Evolutionary conservation across 208 protist species (phyloP).

Genomic region (Borovskyia barvae): DNA sequence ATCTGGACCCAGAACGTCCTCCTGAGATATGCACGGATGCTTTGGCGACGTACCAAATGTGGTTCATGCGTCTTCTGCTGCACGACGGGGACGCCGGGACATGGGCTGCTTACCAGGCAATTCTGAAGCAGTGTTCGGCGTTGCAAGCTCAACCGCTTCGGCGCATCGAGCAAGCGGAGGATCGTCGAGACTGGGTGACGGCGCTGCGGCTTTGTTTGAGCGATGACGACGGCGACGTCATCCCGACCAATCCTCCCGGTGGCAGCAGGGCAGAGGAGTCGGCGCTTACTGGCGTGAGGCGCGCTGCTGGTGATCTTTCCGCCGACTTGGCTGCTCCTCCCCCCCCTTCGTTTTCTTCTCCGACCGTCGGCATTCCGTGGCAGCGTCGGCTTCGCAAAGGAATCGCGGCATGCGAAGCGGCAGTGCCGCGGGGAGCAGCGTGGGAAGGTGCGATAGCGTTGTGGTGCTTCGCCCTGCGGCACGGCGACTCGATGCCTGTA

Average conservation of each 20-base stretch:
- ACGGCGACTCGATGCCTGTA: too few species aligned
- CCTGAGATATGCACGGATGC: too few species aligned
- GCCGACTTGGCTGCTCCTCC: neutral
- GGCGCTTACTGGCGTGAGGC: neutral
- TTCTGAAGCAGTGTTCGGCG: neutral
- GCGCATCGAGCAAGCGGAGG: conserved; percentile 40
- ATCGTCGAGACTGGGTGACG: conserved; percentile 45
- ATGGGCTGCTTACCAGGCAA: too few species aligned
- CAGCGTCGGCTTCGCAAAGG: conserved; percentile 42
- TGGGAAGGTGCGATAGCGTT: conserved; percentile 34
- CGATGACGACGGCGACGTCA: neutral
- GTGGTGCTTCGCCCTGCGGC: conserved; percentile 5
- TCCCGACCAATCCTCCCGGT: neutral
- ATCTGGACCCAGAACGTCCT: too few species aligned
- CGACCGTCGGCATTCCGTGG: conserved; percentile 4
- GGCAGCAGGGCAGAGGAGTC: neutral
- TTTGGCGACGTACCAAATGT: too few species aligned
- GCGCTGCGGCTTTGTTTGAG: conserved; percentile 31
- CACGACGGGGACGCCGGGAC: too few species aligned
- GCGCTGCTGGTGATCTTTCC: neutral
- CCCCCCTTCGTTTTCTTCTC: conserved; percentile 8
- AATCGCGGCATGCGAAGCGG: conserved; percentile 31
- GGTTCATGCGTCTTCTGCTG: too few species aligned
- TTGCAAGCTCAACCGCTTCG: neutral
- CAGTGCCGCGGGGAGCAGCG: neutral